Conservation (phyloP, 106 monocot genomes). For the Dendrobium huoshanense region DNA sequence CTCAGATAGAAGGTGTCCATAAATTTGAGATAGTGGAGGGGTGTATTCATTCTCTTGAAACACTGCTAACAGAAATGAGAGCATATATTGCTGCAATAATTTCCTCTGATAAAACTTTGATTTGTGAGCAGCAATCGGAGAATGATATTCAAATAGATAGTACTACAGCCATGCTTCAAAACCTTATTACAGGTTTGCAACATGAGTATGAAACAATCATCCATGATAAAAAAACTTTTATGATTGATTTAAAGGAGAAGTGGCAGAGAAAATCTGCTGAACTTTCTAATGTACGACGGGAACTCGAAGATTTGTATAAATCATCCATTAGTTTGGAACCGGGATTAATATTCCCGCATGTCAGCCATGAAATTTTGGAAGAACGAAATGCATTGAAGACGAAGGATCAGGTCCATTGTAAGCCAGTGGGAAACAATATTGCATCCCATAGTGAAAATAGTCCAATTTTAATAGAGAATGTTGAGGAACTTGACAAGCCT, state of each 20-base stretch:
- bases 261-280: constrained; percentile 23
- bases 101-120: neutral
- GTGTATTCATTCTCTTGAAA: too few species aligned
- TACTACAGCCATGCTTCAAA: constrained; percentile 7
- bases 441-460: constrained; percentile 9
- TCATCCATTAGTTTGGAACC: constrained; percentile 26
- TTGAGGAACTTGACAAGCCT: constrained; percentile 7
- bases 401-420: constrained; percentile 24
- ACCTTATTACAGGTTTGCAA: constrained; percentile 13
- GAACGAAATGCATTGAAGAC: constrained; percentile 22
- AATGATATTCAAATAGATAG: constrained; percentile 27
- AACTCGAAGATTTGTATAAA: constrained; percentile 32
- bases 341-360: constrained; percentile 15
- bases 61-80: neutral
- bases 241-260: constrained; percentile 19
- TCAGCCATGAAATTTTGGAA: constrained; percentile 26
- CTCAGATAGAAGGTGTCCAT: too few species aligned
- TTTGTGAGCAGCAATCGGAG: constrained; percentile 21
- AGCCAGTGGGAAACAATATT: constrained; percentile 12
- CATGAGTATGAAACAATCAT: constrained; percentile 29
- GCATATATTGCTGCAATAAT: neutral
- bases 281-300: constrained; percentile 29
- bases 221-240: constrained; percentile 18
- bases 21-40: too few species aligned
- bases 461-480: constrained; percentile 10